Evolutionary conservation across 495 filamentous ascomycete genomes (phyloP).

Genomic region (Trichoderma gamsii): DNA sequence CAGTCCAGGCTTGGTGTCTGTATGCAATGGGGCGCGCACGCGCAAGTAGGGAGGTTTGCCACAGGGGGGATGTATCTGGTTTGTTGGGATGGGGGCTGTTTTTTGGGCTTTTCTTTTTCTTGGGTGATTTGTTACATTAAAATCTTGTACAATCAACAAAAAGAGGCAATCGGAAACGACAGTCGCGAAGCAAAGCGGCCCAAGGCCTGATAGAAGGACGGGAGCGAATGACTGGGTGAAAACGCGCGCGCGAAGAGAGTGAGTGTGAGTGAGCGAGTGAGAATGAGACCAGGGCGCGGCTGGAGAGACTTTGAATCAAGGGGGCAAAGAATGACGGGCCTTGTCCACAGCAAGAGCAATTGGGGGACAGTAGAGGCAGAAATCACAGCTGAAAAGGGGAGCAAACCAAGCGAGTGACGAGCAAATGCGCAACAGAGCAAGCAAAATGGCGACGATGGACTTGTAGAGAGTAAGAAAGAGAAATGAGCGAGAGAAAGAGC

Average conservation of each 20-base stretch:
- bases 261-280: not conserved
- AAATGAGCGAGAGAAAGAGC: not conserved
- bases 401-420: slow-evolving; percentile 3
- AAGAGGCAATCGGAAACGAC: slow-evolving; percentile 5
- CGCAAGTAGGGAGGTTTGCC: not conserved
- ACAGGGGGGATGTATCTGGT: not conserved
- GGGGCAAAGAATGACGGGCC: slow-evolving; percentile 7
- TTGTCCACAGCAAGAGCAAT: not conserved
- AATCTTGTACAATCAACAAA: not conserved
- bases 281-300: not conserved
- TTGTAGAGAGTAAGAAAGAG: not conserved
- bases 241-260: slow-evolving; percentile 4
- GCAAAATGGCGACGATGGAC: not conserved
- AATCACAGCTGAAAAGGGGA: not conserved
- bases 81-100: not conserved
- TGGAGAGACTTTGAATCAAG: slow-evolving; percentile 2
- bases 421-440: not conserved
- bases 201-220: not conserved
- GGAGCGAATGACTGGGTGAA: not conserved
- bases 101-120: too few relatives aligned
- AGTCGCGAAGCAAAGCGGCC: slow-evolving; percentile 3
- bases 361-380: not conserved
- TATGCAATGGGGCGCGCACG: slow-evolving; percentile 11
- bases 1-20: slow-evolving; percentile 9
- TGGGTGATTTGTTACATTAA: too few relatives aligned